Evolutionary conservation across 495 filamentous ascomycete genomes (phyloP).

Genomic region (Penicillium daleae): DNA sequence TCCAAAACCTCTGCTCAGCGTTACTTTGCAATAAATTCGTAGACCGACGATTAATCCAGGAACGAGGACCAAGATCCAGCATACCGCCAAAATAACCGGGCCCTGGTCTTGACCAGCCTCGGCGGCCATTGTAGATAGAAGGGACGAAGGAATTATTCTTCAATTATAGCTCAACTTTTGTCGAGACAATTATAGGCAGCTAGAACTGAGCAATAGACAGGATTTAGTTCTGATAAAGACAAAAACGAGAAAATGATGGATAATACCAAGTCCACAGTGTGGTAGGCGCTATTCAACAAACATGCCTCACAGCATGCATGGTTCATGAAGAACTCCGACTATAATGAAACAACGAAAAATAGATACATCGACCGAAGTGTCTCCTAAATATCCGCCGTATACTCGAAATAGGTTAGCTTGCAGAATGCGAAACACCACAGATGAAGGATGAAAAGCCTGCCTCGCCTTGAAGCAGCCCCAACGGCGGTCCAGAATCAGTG

Average conservation of each 20-base stretch:
- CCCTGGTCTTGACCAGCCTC: conserved; percentile 16
- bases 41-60: conserved; percentile 14
- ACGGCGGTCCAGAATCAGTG: background rate
- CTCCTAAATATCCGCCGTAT: background rate
- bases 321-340: background rate
- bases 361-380: background rate
- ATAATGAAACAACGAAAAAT: background rate
- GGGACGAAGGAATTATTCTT: too few species aligned
- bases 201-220: too few species aligned
- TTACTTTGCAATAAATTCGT: conserved; percentile 19
- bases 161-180: too few species aligned
- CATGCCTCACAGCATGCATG: background rate
- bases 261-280: too few species aligned
- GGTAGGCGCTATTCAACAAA: too few species aligned
- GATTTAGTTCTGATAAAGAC: too few species aligned
- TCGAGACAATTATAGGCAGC: too few species aligned
- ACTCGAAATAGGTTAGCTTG: background rate
- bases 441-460: too few species aligned
- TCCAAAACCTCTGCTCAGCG: conserved; percentile 12
- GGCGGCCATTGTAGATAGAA: too few species aligned
- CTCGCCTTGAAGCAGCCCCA: background rate
- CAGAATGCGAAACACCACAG: background rate
- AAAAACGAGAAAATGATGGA: too few species aligned
- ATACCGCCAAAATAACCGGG: conserved; percentile 15
- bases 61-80: conserved; percentile 18